Evolutionary conservation across 148 eudicot genomes (phyloP).

Genomic region (Rhododendron griersonianum): DNA sequence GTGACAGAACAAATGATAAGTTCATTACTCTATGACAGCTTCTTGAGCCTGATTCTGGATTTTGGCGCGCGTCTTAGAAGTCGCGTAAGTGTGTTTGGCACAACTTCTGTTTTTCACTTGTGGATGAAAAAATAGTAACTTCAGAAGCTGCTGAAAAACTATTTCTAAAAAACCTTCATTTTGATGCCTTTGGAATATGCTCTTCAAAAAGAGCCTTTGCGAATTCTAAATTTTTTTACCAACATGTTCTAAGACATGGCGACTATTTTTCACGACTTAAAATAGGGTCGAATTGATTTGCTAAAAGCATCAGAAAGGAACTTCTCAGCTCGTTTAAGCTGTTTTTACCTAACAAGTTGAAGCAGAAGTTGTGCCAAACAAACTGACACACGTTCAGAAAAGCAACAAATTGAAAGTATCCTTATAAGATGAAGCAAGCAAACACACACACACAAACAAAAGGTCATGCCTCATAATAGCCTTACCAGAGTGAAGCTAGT

Average conservation of each 20-base stretch:
- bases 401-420: background rate
- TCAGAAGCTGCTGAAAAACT: background rate
- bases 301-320: background rate
- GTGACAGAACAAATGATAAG: background rate
- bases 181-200: background rate
- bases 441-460: no score
- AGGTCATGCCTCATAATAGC: no score
- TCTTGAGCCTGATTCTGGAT: background rate
- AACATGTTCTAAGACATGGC: background rate
- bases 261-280: background rate
- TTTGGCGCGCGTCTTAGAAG: no score
- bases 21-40: background rate
- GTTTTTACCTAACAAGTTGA: background rate
- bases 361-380: background rate
- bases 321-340: background rate
- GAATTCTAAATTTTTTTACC: no score
- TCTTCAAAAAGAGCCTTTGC: no score
- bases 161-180: background rate
- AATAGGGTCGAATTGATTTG: background rate
- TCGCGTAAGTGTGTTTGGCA: background rate
- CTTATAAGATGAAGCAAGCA: no score
- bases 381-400: background rate
- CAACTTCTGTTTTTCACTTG: conserved; percentile 27
- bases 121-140: background rate
- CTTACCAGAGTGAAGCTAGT: conserved; percentile 69